Percentiles rank a stretch among this genome's conserved stretches.
Conservation (phyloP, 2,329 filamentous ascomycete genomes). For the Aureobasidium sp. region DNA sequence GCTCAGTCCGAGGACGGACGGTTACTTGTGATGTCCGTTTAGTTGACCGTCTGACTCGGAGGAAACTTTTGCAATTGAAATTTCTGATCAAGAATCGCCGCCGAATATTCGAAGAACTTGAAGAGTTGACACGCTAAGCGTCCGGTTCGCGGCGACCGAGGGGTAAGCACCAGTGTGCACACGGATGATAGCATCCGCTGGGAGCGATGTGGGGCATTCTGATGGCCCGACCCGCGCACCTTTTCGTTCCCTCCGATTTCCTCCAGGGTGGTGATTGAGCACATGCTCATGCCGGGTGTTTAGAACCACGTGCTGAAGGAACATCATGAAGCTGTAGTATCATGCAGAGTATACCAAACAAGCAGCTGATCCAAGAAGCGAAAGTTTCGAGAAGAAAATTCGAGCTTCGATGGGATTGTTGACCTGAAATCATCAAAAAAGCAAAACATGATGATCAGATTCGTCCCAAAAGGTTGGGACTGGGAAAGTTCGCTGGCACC, state of each 20-base stretch:
- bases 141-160: conserved; percentile 10
- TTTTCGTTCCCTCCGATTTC: conserved; percentile 1
- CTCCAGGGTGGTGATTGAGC: background rate
- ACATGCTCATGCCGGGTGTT: background rate
- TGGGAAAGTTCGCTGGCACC: conserved; percentile 3
- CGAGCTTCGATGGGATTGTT: background rate
- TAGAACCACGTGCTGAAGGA: background rate
- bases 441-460: background rate
- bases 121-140: background rate
- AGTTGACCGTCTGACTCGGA: background rate
- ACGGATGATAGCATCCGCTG: conserved; percentile 9
- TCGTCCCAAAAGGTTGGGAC: background rate
- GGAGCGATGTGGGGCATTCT: conserved; percentile 7
- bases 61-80: background rate
- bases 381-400: background rate
- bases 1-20: background rate
- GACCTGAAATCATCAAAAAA: background rate
- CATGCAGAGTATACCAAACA: background rate
- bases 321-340: background rate
- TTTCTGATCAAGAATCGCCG: background rate
- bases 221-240: conserved; percentile 10
- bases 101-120: background rate
- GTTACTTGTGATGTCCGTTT: background rate
- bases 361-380: background rate
- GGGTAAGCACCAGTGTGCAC: background rate